Conservation (phyloP, 2,329 filamentous ascomycete species). For the Blumeriella jaapii region DNA sequence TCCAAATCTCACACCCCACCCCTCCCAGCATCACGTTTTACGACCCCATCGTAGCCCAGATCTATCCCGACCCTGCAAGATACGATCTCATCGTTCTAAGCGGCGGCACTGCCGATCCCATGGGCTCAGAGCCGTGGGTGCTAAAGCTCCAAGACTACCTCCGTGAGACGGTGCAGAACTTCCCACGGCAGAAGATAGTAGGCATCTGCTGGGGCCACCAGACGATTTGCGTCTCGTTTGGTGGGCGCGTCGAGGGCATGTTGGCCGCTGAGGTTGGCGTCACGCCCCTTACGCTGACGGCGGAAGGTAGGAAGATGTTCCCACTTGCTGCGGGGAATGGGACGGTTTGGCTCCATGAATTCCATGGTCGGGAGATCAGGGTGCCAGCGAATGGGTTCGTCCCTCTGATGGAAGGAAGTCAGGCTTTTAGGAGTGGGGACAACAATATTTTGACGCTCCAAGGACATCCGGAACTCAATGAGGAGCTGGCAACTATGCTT, state of each 20-base stretch:
- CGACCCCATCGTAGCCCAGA: conserved; percentile 20
- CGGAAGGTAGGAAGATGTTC: conserved; percentile 31
- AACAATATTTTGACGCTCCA: conserved; percentile 34
- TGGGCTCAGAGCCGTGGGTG: conserved; percentile 31
- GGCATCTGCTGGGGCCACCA: conserved; percentile 37
- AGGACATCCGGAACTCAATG: conserved; percentile 35
- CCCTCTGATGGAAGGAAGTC: conserved; percentile 29
- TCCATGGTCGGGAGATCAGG: conserved; percentile 32
- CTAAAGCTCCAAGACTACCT: conserved; percentile 32
- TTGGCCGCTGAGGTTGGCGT: conserved; percentile 31
- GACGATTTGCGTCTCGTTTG: conserved; percentile 31
- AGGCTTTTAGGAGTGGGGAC: conserved; percentile 30
- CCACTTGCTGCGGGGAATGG: conserved; percentile 7
- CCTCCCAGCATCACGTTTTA: conserved; percentile 17
- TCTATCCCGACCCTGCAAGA: conserved; percentile 27
- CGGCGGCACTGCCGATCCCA: conserved; percentile 33
- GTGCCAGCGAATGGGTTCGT: conserved; percentile 27
- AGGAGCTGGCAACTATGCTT: conserved; percentile 29
- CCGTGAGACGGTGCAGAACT: conserved; percentile 22
- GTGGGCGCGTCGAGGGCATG: conserved; percentile 30
- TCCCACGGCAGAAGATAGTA: conserved; percentile 27
- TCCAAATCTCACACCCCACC: neutral
- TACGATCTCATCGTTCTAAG: conserved; percentile 35
- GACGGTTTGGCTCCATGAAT: conserved; percentile 29
- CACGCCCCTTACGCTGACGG: conserved; percentile 29